Conservation (phyloP, 2,329 filamentous ascomycete genomes). For the Colletotrichum tropicicola region DNA sequence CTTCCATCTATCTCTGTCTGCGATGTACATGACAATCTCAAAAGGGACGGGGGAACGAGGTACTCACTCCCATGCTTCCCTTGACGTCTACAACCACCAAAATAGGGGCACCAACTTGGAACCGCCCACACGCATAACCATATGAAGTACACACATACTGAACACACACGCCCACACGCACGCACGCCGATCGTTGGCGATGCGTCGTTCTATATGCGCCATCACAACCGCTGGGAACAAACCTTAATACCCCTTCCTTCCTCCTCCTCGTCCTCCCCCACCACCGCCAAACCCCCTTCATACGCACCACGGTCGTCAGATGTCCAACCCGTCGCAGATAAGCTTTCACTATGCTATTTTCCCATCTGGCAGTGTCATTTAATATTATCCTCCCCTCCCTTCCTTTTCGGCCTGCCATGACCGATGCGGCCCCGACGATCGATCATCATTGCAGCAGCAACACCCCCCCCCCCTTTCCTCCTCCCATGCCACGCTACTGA, state of each 20-base stretch:
- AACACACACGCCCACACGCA: too few relatives aligned
- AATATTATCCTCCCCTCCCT: neutral
- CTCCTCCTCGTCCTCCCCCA: neutral
- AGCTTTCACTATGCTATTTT: slow-evolving; percentile 11
- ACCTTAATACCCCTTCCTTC: neutral
- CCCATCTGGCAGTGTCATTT: too few relatives aligned
- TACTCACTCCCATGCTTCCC: too few relatives aligned
- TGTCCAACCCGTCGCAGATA: slow-evolving; percentile 16
- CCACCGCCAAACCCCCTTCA: neutral
- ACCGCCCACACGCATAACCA: too few relatives aligned
- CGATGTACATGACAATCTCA: too few relatives aligned
- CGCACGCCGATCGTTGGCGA: neutral
- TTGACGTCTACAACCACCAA: too few relatives aligned
- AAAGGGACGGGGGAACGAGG: too few relatives aligned
- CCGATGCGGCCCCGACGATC: slow-evolving; percentile 5
- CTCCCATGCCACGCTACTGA: neutral
- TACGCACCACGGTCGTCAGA: neutral
- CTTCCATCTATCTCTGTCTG: too few relatives aligned
- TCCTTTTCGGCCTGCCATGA: neutral
- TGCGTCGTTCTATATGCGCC: neutral
- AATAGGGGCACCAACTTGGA: too few relatives aligned
- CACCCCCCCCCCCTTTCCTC: neutral
- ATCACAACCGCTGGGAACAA: neutral
- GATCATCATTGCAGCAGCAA: neutral
- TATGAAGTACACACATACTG: too few relatives aligned